Evolutionary conservation across 2,329 filamentous ascomycete species (phyloP).

Genomic region (Sclerotinia minor): DNA sequence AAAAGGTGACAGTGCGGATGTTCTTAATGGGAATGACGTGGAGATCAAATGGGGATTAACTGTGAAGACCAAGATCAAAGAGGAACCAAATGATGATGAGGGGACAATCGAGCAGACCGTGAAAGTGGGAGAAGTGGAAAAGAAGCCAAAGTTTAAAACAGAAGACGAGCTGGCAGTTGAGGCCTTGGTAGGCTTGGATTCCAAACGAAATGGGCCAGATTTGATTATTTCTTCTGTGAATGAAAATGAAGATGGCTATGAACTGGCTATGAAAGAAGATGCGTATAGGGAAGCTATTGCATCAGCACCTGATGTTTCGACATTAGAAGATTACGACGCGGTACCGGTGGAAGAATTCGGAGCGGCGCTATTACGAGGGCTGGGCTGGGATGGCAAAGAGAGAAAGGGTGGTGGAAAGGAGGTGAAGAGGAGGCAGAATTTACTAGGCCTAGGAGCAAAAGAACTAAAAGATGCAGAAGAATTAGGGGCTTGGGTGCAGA

Average conservation of each 20-base stretch:
- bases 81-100: constrained; percentile 34
- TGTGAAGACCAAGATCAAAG: constrained; percentile 45
- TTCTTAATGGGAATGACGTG: constrained; percentile 47
- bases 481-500: constrained; percentile 77
- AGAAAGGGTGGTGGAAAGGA: constrained; percentile 59
- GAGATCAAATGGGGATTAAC: constrained; percentile 50
- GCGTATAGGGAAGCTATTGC: constrained; percentile 70
- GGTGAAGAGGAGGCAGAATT: constrained; percentile 70
- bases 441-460: constrained; percentile 87
- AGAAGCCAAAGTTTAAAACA: constrained; percentile 41
- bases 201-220: constrained; percentile 48
- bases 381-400: constrained; percentile 84
- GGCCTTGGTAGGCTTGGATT: constrained; percentile 61
- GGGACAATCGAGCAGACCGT: constrained; percentile 26
- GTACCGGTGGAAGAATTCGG: constrained; percentile 96
- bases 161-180: constrained; percentile 67
- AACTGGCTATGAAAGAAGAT: constrained; percentile 58
- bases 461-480: constrained; percentile 71
- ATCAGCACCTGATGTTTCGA: constrained; percentile 71
- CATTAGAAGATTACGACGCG: constrained; percentile 79
- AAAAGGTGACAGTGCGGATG: constrained; percentile 38
- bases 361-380: constrained; percentile 82
- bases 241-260: constrained; percentile 28
- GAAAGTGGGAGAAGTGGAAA: constrained; percentile 35
- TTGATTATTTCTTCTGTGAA: constrained; percentile 51